Percentiles rank a stretch among this genome's conserved stretches.
Conservation (phyloP, 768 basidiomycete genomes). For the Multifurca ochricompacta region DNA sequence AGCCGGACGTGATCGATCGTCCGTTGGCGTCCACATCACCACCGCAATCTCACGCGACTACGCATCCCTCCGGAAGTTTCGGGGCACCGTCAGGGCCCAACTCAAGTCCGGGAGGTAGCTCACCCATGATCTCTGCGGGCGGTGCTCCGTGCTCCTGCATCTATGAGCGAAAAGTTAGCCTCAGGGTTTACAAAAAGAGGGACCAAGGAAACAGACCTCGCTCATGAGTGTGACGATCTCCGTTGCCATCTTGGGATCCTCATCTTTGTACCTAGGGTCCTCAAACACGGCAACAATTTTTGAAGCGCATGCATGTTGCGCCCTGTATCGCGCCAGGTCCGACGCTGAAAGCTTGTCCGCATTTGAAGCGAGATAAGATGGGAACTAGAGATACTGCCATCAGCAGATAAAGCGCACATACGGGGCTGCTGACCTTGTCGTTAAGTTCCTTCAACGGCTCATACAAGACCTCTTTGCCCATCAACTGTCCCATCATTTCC, state of each 20-base stretch:
- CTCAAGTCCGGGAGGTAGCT: conserved; percentile 62
- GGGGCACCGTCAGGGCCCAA: conserved; percentile 50
- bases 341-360: conserved; percentile 42
- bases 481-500: conserved; percentile 71
- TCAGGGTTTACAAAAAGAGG: background rate
- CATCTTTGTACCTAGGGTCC: conserved; percentile 47
- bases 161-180: conserved; percentile 30
- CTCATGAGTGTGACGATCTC: conserved; percentile 64
- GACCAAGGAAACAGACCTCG: conserved; percentile 40
- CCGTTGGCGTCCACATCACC: background rate
- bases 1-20: background rate
- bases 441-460: conserved; percentile 78
- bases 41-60: conserved; percentile 19
- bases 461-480: conserved; percentile 79
- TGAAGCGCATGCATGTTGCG: conserved; percentile 49
- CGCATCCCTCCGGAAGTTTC: conserved; percentile 35
- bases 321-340: conserved; percentile 56
- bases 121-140: conserved; percentile 77
- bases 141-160: conserved; percentile 76
- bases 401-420: background rate
- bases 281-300: conserved; percentile 64
- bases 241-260: conserved; percentile 37
- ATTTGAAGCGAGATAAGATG: conserved; percentile 58
- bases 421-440: conserved; percentile 45
- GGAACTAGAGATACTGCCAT: conserved; percentile 46